Percentiles rank a stretch among this genome's conserved stretches.
Evolutionary conservation across 2,329 filamentous ascomycete genomes (phyloP).

Genomic region (Pseudocercospora musae): DNA sequence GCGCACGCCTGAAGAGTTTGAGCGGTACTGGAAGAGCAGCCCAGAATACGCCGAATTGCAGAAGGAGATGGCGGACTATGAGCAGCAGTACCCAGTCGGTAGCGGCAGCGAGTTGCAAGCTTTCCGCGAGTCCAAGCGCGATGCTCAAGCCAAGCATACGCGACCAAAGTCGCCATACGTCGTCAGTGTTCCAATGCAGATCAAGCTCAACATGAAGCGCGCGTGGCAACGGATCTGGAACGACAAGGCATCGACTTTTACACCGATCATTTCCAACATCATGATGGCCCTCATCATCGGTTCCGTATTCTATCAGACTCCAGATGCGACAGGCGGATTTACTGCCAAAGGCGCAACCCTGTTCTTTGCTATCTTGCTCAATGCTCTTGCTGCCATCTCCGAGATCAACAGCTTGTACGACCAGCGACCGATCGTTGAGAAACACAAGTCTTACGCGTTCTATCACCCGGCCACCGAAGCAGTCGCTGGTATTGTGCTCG

Average conservation of each 20-base stretch:
- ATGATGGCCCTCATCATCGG: slow-evolving; percentile 61
- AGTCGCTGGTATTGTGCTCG: slow-evolving; percentile 52
- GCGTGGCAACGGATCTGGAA: slow-evolving; percentile 54
- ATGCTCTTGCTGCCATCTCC: slow-evolving; percentile 56
- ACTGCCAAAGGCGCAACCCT: slow-evolving; percentile 55
- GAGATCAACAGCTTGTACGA: slow-evolving; percentile 65
- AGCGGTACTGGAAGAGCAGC: slow-evolving; percentile 48
- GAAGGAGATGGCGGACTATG: slow-evolving; percentile 51
- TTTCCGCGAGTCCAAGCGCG: slow-evolving; percentile 50
- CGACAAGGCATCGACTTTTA: slow-evolving; percentile 49
- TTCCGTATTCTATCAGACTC: slow-evolving; percentile 56
- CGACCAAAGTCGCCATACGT: slow-evolving; percentile 57
- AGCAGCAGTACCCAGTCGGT: slow-evolving; percentile 46
- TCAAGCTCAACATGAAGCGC: slow-evolving; percentile 49
- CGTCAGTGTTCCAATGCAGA: slow-evolving; percentile 55
- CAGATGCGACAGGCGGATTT: slow-evolving; percentile 51
- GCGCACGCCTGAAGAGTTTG: slow-evolving; percentile 68
- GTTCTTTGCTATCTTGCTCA: slow-evolving; percentile 60
- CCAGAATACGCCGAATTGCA: slow-evolving; percentile 44
- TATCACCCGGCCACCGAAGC: slow-evolving; percentile 47
- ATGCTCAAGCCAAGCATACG: slow-evolving; percentile 52
- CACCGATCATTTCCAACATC: slow-evolving; percentile 48
- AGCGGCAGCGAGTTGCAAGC: slow-evolving; percentile 41
- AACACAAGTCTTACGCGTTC: slow-evolving; percentile 45
- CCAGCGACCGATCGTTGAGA: slow-evolving; percentile 48